Base-by-base conservation (phyloP, 495 filamentous ascomycete genomes). In the Paragyromitra xinjiangensis region DNA sequence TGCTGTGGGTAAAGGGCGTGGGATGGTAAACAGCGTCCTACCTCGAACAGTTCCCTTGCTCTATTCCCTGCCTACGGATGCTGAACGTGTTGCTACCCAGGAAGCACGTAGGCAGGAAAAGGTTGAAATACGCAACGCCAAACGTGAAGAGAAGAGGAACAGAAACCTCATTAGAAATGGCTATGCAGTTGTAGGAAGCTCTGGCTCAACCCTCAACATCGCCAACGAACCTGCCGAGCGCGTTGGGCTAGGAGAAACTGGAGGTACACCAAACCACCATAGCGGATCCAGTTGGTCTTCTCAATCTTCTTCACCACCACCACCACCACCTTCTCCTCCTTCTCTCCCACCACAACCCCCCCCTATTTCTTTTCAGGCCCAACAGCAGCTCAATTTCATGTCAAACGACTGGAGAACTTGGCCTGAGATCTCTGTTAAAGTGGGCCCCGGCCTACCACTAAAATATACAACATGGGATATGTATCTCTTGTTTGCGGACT, bases 401-500 rank as follows among this genome's bases (percentile, higher is more conserved):
- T 40, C 40, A 34, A 63, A 72, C 22, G 61, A 71, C 40, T 81
- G 77, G 65, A 72, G 12, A 22, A 50, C 19, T 14, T 64, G 73
- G 26, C 77, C 77, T 6, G 78, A 81, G 50, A 64, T 81, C 5
- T 6, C 9, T 9, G 45, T 81, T 7, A 58, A 8, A 11, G 37
- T 81, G 11, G 64, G 71, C n/a, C 74, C 73, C 44, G 50, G 45
- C 7, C 26, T 81, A 7, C 68, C 64, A 3, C 0, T 72, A 16
- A 11, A 39, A 34, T 74, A 55, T 12, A 39, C 65, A 59, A 70
- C 80, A 12, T 79, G 62, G 40, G 69, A 80, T 58, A 56, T 85
- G 24, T 83, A 80, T 71, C 61, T 48, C 14, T 64, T 67, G 6
- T 83, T 85, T 56, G 14, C 50, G 12, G 12, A 74, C 3, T 71